phyloP scores from a whole-genome alignment of 2,329 filamentous ascomycete genomes.

The Phyllosticta paracitricarpa region DNA sequence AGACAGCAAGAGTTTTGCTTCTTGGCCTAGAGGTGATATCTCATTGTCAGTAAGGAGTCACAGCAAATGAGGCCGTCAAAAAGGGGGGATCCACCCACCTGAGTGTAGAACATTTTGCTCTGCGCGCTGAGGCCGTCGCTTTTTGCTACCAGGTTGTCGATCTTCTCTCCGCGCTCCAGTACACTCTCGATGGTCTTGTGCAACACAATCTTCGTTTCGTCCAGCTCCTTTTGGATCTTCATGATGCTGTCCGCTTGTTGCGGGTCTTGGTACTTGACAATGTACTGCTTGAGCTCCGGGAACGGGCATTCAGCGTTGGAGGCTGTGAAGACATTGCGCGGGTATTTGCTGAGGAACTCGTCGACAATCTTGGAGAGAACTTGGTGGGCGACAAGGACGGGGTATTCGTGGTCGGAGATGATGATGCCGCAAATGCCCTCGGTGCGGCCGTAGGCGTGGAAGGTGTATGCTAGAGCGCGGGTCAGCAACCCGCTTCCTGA shows the following conservation, averaged over 20 bases:
- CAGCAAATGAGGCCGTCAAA: neutral
- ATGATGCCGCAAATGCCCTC: slow-evolving; percentile 40
- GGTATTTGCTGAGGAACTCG: slow-evolving; percentile 72
- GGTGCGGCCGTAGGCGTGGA: slow-evolving; percentile 36
- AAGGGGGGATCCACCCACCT: slow-evolving; percentile 37
- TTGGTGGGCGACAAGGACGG: slow-evolving; percentile 71
- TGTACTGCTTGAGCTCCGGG: slow-evolving; percentile 71
- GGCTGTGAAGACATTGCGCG: slow-evolving; percentile 55
- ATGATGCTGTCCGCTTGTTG: slow-evolving; percentile 82
- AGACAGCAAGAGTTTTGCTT: slow-evolving; percentile 53
- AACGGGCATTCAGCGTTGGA: slow-evolving; percentile 47
- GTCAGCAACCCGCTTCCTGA: neutral
- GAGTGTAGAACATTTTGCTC: slow-evolving; percentile 95
- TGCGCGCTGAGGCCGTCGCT: slow-evolving; percentile 80
- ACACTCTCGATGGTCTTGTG: slow-evolving; percentile 93
- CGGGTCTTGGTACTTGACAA: slow-evolving; percentile 73
- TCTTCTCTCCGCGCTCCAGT: slow-evolving; percentile 88
- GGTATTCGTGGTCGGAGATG: slow-evolving; percentile 40
- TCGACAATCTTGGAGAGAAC: slow-evolving; percentile 79
- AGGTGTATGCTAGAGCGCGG: slow-evolving; percentile 47
- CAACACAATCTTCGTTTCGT: slow-evolving; percentile 94
- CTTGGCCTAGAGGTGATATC: slow-evolving; percentile 36
- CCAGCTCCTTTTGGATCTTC: slow-evolving; percentile 92
- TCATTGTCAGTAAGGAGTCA: slow-evolving; percentile 7
- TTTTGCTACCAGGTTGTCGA: slow-evolving; percentile 88